These are phyloP conservation scores for Adenanthera pavonina DNA, from an alignment of 306 rosid genomes.

Conservation along the genomic window DNA sequence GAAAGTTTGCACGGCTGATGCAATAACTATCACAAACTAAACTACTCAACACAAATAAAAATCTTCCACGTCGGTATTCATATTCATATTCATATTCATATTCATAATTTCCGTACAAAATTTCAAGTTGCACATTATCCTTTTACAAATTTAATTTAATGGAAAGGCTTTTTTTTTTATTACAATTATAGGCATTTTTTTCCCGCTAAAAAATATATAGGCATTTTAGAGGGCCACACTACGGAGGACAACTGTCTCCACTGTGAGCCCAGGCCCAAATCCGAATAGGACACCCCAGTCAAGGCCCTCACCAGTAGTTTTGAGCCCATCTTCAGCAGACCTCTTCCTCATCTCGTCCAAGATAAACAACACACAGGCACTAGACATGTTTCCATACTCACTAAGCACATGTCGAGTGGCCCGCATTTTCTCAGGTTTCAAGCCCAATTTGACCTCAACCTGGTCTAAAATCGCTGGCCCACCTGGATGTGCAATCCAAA, in stretches of 20 bases:
- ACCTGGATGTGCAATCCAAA: constrained; percentile 50
- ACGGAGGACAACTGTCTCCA: neutral
- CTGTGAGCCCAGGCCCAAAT: constrained; percentile 11
- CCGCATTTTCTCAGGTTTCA: constrained; percentile 37
- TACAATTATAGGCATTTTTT: too few species aligned
- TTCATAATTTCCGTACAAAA: neutral
- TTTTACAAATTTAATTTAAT: neutral
- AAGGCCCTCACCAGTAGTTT: constrained; percentile 48
- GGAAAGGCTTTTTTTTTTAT: neutral
- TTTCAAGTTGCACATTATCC: neutral
- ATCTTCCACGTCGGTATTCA: neutral
- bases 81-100: neutral
- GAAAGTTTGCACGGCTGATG: neutral
- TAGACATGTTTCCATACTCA: constrained; percentile 38
- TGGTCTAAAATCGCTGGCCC: constrained; percentile 47
- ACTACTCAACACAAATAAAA: neutral
- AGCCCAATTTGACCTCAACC: constrained; percentile 39
- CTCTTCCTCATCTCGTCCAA: constrained; percentile 17
- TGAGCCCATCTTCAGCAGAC: constrained; percentile 27
- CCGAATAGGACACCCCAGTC: constrained; percentile 43
- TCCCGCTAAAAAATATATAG: too few species aligned
- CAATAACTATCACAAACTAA: neutral
- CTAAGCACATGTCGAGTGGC: constrained; percentile 40
- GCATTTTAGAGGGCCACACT: neutral
- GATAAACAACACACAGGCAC: constrained; percentile 5